Evolutionary conservation across 805 yeast genomes (phyloP).

Genomic region (Lachancea quebecensis): DNA sequence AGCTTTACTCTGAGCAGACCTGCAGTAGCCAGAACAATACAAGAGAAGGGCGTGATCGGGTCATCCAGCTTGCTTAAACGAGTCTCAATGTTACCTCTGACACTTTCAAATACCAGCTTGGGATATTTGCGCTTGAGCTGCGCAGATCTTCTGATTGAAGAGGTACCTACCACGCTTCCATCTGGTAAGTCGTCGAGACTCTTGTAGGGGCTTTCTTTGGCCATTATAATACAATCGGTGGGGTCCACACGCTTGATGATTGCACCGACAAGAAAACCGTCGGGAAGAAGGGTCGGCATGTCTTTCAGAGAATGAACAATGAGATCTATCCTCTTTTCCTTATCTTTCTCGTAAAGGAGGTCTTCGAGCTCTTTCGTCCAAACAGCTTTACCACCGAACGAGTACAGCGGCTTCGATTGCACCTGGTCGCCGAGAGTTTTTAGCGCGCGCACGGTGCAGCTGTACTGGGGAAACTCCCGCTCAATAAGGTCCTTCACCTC

Average conservation of each 20-base stretch:
- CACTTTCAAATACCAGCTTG: conserved; percentile 66
- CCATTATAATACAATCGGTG: conserved; percentile 84
- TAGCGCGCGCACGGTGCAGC: conserved; percentile 72
- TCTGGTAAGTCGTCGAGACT: conserved; percentile 67
- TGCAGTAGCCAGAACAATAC: conserved; percentile 87
- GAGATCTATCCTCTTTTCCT: conserved; percentile 66
- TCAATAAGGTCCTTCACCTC: conserved; percentile 58
- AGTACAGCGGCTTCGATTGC: conserved; percentile 76
- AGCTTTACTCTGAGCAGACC: conserved; percentile 74
- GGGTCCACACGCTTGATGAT: conserved; percentile 86
- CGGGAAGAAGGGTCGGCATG: conserved; percentile 85
- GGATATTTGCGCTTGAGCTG: conserved; percentile 80
- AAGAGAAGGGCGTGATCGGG: conserved; percentile 52
- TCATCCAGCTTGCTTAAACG: conserved; percentile 76
- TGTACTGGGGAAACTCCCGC: conserved; percentile 51
- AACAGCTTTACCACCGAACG: conserved; percentile 92
- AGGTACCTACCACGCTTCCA: conserved; percentile 88
- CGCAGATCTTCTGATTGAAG: conserved; percentile 89
- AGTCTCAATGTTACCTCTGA: conserved; percentile 80
- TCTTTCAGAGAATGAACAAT: conserved; percentile 93
- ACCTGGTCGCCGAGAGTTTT: conserved; percentile 88
- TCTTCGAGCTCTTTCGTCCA: conserved; percentile 96
- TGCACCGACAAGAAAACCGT: conserved; percentile 84
- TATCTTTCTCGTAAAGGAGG: conserved; percentile 56
- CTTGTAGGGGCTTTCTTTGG: conserved; percentile 53